Evolutionary conservation across 352 stramenopile species (phyloP).

Genomic region (Phytophthora rubi): DNA sequence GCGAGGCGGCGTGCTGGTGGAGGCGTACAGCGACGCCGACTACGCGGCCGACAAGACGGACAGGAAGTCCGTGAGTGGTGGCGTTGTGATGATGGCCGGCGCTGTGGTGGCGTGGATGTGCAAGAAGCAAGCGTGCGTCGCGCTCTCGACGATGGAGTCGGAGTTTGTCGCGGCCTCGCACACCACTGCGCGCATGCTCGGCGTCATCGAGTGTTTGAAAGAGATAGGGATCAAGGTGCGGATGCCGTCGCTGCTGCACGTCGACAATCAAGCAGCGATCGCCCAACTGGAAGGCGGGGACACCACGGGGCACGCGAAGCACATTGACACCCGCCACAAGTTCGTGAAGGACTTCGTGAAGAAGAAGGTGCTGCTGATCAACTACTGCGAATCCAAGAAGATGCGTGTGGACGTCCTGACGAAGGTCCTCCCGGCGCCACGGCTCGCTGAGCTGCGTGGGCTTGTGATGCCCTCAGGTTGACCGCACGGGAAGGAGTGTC

Average conservation of each 20-base stretch:
- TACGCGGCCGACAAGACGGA: conserved; percentile 29
- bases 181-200: conserved; percentile 16
- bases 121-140: conserved; percentile 24
- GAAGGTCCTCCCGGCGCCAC: conserved; percentile 15
- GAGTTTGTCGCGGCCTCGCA: conserved; percentile 22
- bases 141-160: conserved; percentile 26
- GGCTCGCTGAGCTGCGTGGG: conserved; percentile 8
- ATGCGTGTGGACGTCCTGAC: conserved; percentile 26
- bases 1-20: neutral
- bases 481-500: conserved; percentile 15
- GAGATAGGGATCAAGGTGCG: neutral
- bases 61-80: conserved; percentile 33
- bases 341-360: conserved; percentile 23
- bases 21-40: conserved; percentile 28
- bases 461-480: conserved; percentile 10
- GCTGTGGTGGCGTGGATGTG: conserved; percentile 15
- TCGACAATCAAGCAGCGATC: conserved; percentile 26
- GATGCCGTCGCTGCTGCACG: neutral
- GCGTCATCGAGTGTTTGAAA: conserved; percentile 3
- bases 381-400: conserved; percentile 19
- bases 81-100: conserved; percentile 15
- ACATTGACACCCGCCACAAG: conserved; percentile 20
- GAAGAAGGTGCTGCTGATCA: conserved; percentile 8
- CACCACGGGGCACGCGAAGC: conserved; percentile 10
- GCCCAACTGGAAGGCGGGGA: conserved; percentile 18